Base-by-base conservation (phyloP, 805 yeast genomes). In the Candida pini region DNA sequence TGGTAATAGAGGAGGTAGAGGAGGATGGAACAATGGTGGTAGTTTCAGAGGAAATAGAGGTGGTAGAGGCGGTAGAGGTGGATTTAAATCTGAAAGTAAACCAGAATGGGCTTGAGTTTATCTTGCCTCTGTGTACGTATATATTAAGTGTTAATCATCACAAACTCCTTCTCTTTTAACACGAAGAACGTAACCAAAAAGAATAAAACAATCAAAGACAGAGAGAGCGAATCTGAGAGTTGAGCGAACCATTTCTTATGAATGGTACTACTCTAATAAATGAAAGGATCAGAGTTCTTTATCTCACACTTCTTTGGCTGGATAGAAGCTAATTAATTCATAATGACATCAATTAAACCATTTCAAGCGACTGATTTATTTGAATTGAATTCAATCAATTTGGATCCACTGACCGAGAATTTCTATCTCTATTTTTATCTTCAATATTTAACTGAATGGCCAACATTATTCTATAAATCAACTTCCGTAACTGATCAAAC, bases 351-450 rank as follows among this genome's bases (percentile, higher is more conserved):
- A 0, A 68, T 89, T 10, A 74, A 73, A 40, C 97, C 97, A 15
- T 86, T 92, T 52, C 83, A 80, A 43, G 89, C 95, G 4, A 78
- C 88, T 3, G 97, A 92, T 51, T 62, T 90, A 13, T 80, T 89
- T 45, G 66, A 72, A 7, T 49, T 84, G 33, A 85, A 85, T 50
- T 62, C 82, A 4, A 78, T 89, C 31, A 92, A 92, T 54, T 60
- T 92, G 15, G 98, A 92, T 50, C 81, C 83, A 1, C 68, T 92
- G 34, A 92, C 98, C 0, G 98, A 92, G 51, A 92, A 90, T 62
- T 92, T 85, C 63, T 81, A 88, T 29, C 58, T 84, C 6, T 80
- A 77, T 31, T 92, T 88, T 55, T 92, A 92, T 54, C 70, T 84
- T 13, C 86, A 86, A 47, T 92, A 92, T 51, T 64, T 92, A 35